These are phyloP conservation scores for Nemania diffusa DNA, from an alignment of 2,329 filamentous ascomycete genomes.

Conservation along the genomic window DNA sequence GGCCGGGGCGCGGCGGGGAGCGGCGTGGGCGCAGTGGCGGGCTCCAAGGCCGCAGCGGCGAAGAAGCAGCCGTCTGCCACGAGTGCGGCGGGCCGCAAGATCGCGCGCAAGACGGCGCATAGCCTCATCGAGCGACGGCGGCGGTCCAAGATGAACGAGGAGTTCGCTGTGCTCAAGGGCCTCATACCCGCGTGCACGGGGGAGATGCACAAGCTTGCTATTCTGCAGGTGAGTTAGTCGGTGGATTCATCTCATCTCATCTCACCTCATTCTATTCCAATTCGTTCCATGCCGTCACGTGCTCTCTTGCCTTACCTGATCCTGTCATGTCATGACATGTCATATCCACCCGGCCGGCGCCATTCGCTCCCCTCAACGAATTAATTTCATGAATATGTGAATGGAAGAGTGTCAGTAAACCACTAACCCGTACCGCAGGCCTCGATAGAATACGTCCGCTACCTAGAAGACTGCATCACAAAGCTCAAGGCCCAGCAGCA, in stretches of 20 bases:
- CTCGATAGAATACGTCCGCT: constrained; percentile 94
- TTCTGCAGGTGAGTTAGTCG: constrained; percentile 75
- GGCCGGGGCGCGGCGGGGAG: constrained; percentile 34
- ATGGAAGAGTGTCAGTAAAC: too few relatives aligned
- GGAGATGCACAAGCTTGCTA: constrained; percentile 98
- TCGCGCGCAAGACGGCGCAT: constrained; percentile 94
- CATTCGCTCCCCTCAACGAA: background rate
- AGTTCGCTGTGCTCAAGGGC: constrained; percentile 90
- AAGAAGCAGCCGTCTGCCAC: constrained; percentile 79
- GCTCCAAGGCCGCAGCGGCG: constrained; percentile 50
- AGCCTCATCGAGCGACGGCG: constrained; percentile 91
- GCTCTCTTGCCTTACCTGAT: background rate
- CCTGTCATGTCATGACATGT: background rate
- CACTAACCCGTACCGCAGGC: constrained; percentile 64
- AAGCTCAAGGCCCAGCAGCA: constrained; percentile 75
- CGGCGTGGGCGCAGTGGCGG: constrained; percentile 27
- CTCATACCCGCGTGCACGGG: constrained; percentile 97
- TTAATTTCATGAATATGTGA: background rate
- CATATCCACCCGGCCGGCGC: background rate
- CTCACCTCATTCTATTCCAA: too few relatives aligned
- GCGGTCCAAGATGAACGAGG: constrained; percentile 98
- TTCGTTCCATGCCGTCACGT: background rate
- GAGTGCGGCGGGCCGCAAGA: constrained; percentile 91
- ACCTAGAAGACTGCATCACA: constrained; percentile 86
- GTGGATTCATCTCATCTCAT: background rate